Evolutionary conservation across 768 basidiomycete genomes (phyloP).

Genomic region (Hygrocybe punicea): DNA sequence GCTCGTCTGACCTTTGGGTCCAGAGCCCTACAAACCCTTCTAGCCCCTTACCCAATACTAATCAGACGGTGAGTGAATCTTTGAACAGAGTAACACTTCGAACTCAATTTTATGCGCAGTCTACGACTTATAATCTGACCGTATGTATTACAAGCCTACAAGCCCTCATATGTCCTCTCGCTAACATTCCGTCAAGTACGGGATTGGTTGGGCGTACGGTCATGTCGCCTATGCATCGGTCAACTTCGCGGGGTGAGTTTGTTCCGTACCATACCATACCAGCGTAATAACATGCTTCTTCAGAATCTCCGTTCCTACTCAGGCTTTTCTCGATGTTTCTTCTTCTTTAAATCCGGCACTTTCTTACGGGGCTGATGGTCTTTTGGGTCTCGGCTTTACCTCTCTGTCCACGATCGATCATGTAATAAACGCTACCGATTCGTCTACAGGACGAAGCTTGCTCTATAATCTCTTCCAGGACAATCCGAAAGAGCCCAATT

Average conservation of each 20-base stretch:
- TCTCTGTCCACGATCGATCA: slow-evolving; percentile 71
- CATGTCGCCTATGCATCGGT: slow-evolving; percentile 58
- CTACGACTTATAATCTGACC: slow-evolving; percentile 55
- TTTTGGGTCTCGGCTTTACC: slow-evolving; percentile 75
- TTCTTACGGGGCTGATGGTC: slow-evolving; percentile 65
- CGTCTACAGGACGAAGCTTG: slow-evolving; percentile 61
- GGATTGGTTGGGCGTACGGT: slow-evolving; percentile 75
- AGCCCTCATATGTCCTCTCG: neutral
- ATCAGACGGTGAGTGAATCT: slow-evolving; percentile 43
- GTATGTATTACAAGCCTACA: slow-evolving; percentile 36
- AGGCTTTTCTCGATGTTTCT: slow-evolving; percentile 68
- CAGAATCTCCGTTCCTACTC: slow-evolving; percentile 61
- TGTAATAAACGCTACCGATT: slow-evolving; percentile 53
- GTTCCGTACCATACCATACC: neutral
- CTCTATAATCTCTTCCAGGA: slow-evolving; percentile 72
- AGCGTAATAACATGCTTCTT: neutral
- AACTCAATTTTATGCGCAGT: slow-evolving; percentile 28
- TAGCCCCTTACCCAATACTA: slow-evolving; percentile 47
- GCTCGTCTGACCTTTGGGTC: slow-evolving; percentile 81
- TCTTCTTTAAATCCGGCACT: slow-evolving; percentile 69
- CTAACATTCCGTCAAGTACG: slow-evolving; percentile 50
- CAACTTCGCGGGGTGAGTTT: slow-evolving; percentile 64
- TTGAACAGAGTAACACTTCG: slow-evolving; percentile 3
- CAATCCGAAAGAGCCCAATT: slow-evolving; percentile 72
- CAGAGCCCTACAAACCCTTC: slow-evolving; percentile 45